These are phyloP conservation scores for Globisporangium carolinianum DNA, from an alignment of 352 stramenopile genomes.

Conservation along the genomic window DNA sequence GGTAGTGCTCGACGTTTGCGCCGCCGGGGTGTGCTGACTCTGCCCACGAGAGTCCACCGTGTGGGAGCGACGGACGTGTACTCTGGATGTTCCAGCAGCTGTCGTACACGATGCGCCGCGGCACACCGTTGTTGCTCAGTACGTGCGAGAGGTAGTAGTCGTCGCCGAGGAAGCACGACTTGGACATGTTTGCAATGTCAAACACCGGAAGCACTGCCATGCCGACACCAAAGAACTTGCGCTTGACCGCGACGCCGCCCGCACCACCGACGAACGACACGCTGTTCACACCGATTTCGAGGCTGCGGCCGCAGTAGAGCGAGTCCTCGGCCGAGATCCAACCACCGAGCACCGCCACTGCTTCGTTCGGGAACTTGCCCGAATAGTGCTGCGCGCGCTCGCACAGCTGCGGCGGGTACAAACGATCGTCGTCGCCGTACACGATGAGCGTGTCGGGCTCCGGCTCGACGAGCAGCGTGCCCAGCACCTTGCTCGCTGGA, in stretches of 20 bases:
- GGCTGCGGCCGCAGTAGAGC: conserved; percentile 44
- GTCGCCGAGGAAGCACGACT: conserved; percentile 40
- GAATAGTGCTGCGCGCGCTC: conserved; percentile 35
- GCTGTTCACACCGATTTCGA: conserved; percentile 38
- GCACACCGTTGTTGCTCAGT: conserved; percentile 28
- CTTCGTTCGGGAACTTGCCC: conserved; percentile 37
- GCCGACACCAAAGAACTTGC: conserved; percentile 37
- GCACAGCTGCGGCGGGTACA: conserved; percentile 32
- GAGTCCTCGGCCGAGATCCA: conserved; percentile 43
- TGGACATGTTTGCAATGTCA: conserved; percentile 33
- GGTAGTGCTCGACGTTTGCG: conserved; percentile 57
- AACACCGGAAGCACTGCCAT: conserved; percentile 28
- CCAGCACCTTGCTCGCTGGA: conserved; percentile 44
- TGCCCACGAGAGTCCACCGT: conserved; percentile 25
- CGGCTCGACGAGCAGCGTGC: conserved; percentile 39
- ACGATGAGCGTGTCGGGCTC: conserved; percentile 56
- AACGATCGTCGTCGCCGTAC: conserved; percentile 44
- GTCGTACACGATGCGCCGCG: conserved; percentile 37
- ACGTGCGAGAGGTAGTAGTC: conserved; percentile 52
- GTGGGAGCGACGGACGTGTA: conserved; percentile 16
- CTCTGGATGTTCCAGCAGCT: conserved; percentile 42
- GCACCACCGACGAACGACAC: conserved; percentile 55
- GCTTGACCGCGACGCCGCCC: conserved; percentile 34
- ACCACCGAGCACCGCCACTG: conserved; percentile 36
- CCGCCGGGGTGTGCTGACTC: conserved; percentile 29